These are phyloP conservation scores for Podospora comata DNA, from an alignment of 495 filamentous ascomycete genomes.

Conservation along the genomic window DNA sequence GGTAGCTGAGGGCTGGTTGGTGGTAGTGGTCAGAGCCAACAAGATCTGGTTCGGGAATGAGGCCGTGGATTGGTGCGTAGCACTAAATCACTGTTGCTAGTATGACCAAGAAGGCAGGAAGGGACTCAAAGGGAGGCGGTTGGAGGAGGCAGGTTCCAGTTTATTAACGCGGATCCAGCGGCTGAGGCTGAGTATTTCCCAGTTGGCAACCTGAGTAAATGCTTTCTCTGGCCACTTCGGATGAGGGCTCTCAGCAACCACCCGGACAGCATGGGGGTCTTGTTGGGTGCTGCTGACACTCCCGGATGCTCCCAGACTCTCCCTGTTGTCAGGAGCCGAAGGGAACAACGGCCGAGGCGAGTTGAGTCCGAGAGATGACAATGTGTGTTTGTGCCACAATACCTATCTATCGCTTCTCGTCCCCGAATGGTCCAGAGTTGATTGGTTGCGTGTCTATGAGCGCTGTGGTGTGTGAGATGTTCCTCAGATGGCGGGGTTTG, in stretches of 20 bases:
- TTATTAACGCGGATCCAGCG: slow-evolving; percentile 12
- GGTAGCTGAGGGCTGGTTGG: background rate
- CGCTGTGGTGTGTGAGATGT: background rate
- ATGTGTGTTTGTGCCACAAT: background rate
- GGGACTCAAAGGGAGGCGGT: slow-evolving; percentile 1
- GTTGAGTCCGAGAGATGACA: background rate
- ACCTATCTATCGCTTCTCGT: background rate
- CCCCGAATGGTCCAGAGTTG: background rate
- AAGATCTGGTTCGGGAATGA: background rate
- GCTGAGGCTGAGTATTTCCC: slow-evolving; percentile 12
- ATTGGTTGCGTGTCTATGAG: background rate
- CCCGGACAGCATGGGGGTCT: background rate
- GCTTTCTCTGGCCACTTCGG: background rate
- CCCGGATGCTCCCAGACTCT: background rate
- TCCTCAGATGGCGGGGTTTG: background rate
- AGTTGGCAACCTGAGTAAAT: background rate
- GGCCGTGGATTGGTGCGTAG: no score
- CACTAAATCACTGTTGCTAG: background rate
- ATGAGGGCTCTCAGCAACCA: background rate
- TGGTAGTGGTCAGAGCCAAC: background rate
- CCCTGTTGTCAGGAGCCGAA: background rate
- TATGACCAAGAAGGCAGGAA: slow-evolving; percentile 1
- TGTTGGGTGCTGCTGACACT: background rate
- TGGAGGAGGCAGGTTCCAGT: slow-evolving; percentile 2
- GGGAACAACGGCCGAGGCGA: background rate